Conservation (phyloP, 371 early-diverging fungal genomes). For the Syncephalis plumigaleata region DNA sequence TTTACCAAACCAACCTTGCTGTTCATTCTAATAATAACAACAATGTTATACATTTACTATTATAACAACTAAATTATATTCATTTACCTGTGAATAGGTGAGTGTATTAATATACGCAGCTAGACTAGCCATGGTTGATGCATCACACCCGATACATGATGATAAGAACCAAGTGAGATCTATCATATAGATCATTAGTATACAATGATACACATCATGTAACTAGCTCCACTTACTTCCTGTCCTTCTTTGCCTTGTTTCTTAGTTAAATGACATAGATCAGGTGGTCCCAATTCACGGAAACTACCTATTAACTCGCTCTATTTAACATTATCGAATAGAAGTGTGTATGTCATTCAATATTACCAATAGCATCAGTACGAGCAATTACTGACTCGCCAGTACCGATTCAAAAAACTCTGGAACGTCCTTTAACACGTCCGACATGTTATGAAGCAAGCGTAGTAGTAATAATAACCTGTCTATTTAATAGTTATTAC, state of each 20-base stretch:
- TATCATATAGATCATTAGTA: not conserved
- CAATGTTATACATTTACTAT: not conserved
- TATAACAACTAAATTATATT: not conserved
- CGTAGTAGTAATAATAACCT: too few species aligned
- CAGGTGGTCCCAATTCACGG: constrained; percentile 92
- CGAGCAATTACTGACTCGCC: constrained; percentile 74
- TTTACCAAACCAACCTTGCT: constrained; percentile 51
- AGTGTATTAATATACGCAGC: constrained; percentile 90
- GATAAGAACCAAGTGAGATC: constrained; percentile 66
- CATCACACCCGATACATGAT: constrained; percentile 81
- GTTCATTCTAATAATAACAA: constrained; percentile 25
- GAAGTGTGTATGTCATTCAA: not conserved
- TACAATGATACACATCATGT: too few species aligned
- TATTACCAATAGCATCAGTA: constrained; percentile 75
- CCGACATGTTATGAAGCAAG: constrained; percentile 6
- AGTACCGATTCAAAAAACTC: constrained; percentile 87
- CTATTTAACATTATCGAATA: not conserved
- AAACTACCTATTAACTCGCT: constrained; percentile 15
- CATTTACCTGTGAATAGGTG: constrained; percentile 68
- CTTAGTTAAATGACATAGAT: constrained; percentile 87
- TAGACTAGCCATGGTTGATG: constrained; percentile 83
- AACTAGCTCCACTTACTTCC: constrained; percentile 36
- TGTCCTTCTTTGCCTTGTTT: constrained; percentile 61
- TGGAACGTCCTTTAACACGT: constrained; percentile 57
- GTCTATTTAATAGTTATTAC: too few species aligned